These are phyloP conservation scores for Arthrinium puccinioides DNA, from an alignment of 2,329 filamentous ascomycete species.

Conservation along the genomic window DNA sequence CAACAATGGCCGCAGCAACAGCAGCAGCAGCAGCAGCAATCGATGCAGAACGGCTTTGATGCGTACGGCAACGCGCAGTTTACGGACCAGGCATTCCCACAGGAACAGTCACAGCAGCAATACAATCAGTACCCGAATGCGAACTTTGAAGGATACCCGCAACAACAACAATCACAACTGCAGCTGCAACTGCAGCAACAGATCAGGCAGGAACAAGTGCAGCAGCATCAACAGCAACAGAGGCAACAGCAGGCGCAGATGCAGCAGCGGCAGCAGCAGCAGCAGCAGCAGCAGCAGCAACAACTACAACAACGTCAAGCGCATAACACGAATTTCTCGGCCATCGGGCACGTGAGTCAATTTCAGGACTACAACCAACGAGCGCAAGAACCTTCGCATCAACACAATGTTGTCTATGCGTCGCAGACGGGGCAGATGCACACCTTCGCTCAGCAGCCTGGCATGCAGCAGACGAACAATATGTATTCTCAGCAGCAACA, in stretches of 20 bases:
- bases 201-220: constrained; percentile 23
- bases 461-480: constrained; percentile 1
- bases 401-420: constrained; percentile 8
- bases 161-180: constrained; percentile 18
- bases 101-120: not conserved
- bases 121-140: constrained; percentile 11
- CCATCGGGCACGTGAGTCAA: too few species aligned
- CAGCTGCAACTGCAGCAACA: constrained; percentile 25
- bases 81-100: constrained; percentile 7
- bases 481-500: too few species aligned
- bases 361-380: too few species aligned
- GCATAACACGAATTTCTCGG: too few species aligned
- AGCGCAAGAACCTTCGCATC: not conserved
- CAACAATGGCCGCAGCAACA: constrained; percentile 9
- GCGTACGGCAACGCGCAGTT: constrained; percentile 17
- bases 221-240: constrained; percentile 20
- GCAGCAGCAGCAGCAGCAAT: constrained; percentile 4
- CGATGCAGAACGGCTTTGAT: constrained; percentile 15
- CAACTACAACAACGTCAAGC: constrained; percentile 6
- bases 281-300: constrained; percentile 7
- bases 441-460: constrained; percentile 3
- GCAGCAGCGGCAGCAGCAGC: constrained; percentile 14
- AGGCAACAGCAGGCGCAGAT: constrained; percentile 23
- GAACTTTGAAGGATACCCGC: constrained; percentile 13
- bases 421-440: constrained; percentile 6